These are phyloP conservation scores for Coffea eugenioides DNA, from an alignment of 257 asterid genomes.

Conservation along the genomic window DNA sequence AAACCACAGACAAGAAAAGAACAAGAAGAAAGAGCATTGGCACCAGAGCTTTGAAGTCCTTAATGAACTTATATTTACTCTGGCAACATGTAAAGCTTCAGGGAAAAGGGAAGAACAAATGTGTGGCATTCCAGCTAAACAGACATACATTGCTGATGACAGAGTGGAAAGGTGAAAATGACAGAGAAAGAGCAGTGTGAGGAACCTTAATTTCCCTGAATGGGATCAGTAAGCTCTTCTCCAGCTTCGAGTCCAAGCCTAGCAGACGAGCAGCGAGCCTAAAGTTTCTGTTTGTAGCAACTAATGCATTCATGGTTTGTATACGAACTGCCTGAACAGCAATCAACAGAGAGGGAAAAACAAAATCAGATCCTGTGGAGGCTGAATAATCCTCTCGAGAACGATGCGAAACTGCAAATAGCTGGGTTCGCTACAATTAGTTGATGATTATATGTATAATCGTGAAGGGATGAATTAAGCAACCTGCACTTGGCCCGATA, in stretches of 20 bases:
- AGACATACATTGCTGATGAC: not conserved
- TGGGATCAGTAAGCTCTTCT: conserved; percentile 82
- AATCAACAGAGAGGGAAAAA: not conserved
- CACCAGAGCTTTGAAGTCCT: not conserved
- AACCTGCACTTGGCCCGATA: not conserved
- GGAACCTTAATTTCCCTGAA: conserved; percentile 91
- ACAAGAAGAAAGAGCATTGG: too few relatives aligned
- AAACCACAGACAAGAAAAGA: too few relatives aligned
- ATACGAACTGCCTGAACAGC: not conserved
- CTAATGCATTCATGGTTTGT: conserved; percentile 80
- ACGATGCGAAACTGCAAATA: not conserved
- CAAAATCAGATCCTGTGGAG: not conserved
- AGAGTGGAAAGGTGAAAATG: not conserved
- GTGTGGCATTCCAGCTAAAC: not conserved
- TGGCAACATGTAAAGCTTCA: not conserved
- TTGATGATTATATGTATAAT: not conserved
- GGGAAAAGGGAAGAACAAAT: not conserved
- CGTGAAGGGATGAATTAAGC: not conserved
- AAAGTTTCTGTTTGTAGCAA: conserved; percentile 92
- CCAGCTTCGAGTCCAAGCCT: conserved; percentile 85
- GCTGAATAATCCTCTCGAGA: not conserved
- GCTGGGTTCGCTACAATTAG: not conserved
- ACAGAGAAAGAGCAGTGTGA: not conserved
- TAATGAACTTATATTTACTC: not conserved
- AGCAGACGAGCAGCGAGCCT: conserved; percentile 79